These are phyloP conservation scores for Westerdykella ornata DNA, from an alignment of 2,329 filamentous ascomycete genomes.

Conservation along the genomic window DNA sequence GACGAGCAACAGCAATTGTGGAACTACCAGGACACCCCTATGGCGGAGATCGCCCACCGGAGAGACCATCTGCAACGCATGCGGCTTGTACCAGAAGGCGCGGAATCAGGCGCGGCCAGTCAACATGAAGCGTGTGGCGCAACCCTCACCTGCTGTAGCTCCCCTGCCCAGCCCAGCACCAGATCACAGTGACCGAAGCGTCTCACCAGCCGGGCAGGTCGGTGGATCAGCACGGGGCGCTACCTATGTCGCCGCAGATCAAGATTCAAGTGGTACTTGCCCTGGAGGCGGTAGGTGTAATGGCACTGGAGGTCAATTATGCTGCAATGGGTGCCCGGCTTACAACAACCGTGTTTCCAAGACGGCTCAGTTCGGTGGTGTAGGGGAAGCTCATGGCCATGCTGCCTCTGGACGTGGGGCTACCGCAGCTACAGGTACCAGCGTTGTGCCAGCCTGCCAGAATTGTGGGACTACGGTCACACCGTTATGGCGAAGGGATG, in stretches of 20 bases:
- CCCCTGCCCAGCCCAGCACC: conserved; percentile 38
- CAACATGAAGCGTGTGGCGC: conserved; percentile 72
- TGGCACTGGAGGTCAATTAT: conserved; percentile 89
- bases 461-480: conserved; percentile 97
- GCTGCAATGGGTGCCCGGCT: conserved; percentile 90
- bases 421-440: conserved; percentile 41
- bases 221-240: conserved; percentile 43
- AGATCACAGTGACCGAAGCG: conserved; percentile 32
- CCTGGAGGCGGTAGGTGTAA: conserved; percentile 93
- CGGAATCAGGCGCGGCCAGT: conserved; percentile 86
- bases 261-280: conserved; percentile 75
- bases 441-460: conserved; percentile 81
- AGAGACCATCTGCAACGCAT: conserved; percentile 95
- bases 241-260: conserved; percentile 71
- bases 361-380: conserved; percentile 62
- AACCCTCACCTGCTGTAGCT: conserved; percentile 23
- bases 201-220: conserved; percentile 31
- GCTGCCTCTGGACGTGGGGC: conserved; percentile 12
- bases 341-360: conserved; percentile 97
- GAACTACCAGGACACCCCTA: conserved; percentile 84
- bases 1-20: conserved; percentile 66
- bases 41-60: conserved; percentile 92
- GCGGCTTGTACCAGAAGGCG: conserved; percentile 88
- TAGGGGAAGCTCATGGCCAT: conserved; percentile 20
- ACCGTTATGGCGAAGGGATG: conserved; percentile 89